Evolutionary conservation across 441 rosid species (phyloP), one percentile per base, ranked within the genome.

Genomic region (Metrosideros polymorpha): DNA sequence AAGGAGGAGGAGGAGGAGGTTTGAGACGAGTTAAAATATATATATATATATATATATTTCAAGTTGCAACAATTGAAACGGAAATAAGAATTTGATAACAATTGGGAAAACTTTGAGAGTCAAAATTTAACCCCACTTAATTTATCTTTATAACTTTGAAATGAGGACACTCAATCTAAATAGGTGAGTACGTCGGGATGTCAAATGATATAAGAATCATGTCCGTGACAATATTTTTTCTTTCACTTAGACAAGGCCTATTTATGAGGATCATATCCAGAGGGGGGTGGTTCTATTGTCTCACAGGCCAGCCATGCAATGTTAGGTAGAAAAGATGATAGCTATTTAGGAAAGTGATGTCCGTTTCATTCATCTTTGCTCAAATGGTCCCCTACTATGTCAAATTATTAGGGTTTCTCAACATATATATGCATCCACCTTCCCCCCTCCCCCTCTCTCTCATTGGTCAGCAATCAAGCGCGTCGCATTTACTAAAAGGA

Each of bases 201-300:
- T 39, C n/a, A 39, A 71, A 10, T 9, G 7, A 71, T 35, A 22
- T 24, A 39, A 71, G n/a, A 71, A 50, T 47, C 79, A 3, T 9
- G 13, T 6, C 47, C 47, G 10, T 22, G 47, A 6, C 47, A 22
- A 39, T 71, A 5, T 39, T 71, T 71, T 24, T 12, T 32, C 4
- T 57, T 39, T 76, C 84, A 71, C 51, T 53, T 47, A 77, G 43
- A 39, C 57, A 49, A 84, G 12, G 54, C 57, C n/a, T 15, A 89
- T 87, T 90, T 75, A 88, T 88, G 92, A 83, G 89, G 89, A 89
- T 86, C 91, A 91, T 88, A 88, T 84, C 47, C 86, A 59, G 45
- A 52, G 42, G 86, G 89, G 82, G 92, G 89, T 87, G 90, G 89
- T 87, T 86, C 79, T 66, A 39, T 71, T 43, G 75, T 84, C 71